Evolutionary conservation across 345 rosid species (phyloP).

Genomic region (Erucastrum elatum): DNA sequence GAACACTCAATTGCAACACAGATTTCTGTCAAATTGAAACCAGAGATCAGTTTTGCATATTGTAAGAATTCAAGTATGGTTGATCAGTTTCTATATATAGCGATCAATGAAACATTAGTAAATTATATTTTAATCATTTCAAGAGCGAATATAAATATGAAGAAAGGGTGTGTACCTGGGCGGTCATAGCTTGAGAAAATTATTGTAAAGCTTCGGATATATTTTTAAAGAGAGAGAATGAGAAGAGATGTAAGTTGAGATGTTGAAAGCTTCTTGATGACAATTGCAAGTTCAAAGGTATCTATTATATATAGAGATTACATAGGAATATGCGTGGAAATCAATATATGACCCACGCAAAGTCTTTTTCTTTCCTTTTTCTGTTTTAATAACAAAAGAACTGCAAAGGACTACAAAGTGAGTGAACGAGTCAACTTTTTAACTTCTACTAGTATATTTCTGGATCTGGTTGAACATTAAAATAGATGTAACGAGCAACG

Average conservation of each 20-base stretch:
- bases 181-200: conserved; percentile 22
- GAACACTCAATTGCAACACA: conserved; percentile 46
- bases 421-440: neutral
- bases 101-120: neutral
- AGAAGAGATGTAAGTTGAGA: neutral
- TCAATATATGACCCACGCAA: neutral
- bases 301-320: conserved; percentile 11
- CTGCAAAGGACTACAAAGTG: neutral
- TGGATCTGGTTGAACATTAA: neutral
- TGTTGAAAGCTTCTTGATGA: conserved; percentile 23
- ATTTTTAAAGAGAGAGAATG: neutral
- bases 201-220: neutral
- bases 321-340: neutral
- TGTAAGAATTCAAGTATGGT: neutral
- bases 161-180: conserved; percentile 6
- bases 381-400: neutral
- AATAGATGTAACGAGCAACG: neutral
- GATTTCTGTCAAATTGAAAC: conserved; percentile 49
- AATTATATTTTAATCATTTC: neutral
- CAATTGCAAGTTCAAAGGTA: neutral
- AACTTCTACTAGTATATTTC: neutral
- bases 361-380: too few species aligned
- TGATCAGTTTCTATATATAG: neutral
- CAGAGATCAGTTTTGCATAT: neutral
- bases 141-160: neutral